A percentile compares a stretch with the other conserved stretches of the same genome.
Conservation (phyloP, 2,329 filamentous ascomycete genomes). For the Aaosphaeria pasadenensis region DNA sequence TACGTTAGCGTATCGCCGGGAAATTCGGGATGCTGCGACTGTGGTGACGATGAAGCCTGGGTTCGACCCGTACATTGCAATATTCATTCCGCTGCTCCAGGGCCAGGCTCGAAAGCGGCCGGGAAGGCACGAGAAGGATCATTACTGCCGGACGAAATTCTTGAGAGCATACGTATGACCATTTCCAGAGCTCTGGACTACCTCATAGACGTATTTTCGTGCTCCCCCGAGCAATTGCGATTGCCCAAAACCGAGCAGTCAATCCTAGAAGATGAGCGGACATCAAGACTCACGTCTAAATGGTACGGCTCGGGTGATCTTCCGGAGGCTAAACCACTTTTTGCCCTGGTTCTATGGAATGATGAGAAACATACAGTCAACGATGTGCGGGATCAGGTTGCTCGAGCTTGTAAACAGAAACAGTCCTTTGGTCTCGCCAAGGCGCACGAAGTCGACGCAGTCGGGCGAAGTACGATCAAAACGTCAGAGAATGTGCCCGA, state of each 20-base stretch:
- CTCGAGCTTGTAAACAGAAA: slow-evolving; percentile 77
- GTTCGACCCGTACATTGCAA: slow-evolving; percentile 82
- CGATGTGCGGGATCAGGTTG: slow-evolving; percentile 87
- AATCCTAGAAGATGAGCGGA: slow-evolving; percentile 76
- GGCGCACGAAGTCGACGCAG: slow-evolving; percentile 83
- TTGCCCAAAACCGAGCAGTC: slow-evolving; percentile 78
- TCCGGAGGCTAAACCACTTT: slow-evolving; percentile 66
- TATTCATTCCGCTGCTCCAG: slow-evolving; percentile 69
- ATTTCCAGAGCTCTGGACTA: slow-evolving; percentile 86
- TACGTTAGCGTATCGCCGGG: slow-evolving; percentile 83
- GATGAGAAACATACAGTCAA: slow-evolving; percentile 97
- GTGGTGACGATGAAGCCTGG: slow-evolving; percentile 95
- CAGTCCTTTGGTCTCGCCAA: slow-evolving; percentile 66
- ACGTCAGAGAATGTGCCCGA: slow-evolving; percentile 69
- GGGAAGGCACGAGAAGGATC: slow-evolving; percentile 57
- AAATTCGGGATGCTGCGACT: slow-evolving; percentile 96
- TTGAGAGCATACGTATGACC: slow-evolving; percentile 77
- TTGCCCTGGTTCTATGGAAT: slow-evolving; percentile 88
- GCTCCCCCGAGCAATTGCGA: slow-evolving; percentile 91
- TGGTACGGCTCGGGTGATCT: slow-evolving; percentile 66
- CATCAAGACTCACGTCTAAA: slow-evolving; percentile 71
- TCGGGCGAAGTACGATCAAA: slow-evolving; percentile 81
- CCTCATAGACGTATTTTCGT: slow-evolving; percentile 96
- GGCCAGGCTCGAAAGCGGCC: slow-evolving; percentile 37
- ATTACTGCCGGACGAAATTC: slow-evolving; percentile 69